A percentile compares a stretch with the other conserved stretches of the same genome.
Evolutionary conservation across 495 filamentous ascomycete species (phyloP).

Genomic region (Ramalina peruviana): DNA sequence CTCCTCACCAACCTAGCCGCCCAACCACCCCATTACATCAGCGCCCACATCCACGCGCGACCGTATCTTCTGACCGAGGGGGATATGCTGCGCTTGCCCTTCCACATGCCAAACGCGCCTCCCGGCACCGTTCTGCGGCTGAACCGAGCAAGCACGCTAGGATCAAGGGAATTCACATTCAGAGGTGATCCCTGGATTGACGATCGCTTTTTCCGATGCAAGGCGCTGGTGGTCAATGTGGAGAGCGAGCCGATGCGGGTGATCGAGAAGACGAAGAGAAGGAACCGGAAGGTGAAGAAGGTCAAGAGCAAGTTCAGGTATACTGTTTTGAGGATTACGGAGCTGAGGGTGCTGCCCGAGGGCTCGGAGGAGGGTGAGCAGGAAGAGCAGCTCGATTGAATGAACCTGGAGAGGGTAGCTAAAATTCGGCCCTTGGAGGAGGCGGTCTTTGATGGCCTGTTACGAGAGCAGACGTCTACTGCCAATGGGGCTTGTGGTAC

Average conservation of each 20-base stretch:
- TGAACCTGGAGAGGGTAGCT: too few relatives aligned
- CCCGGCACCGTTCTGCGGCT: conserved; percentile 77
- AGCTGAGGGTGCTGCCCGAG: conserved; percentile 65
- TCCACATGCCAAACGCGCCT: conserved; percentile 70
- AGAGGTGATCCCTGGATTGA: conserved; percentile 67
- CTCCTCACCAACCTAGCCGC: conserved; percentile 59
- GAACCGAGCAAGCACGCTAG: conserved; percentile 64
- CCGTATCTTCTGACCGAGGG: conserved; percentile 86
- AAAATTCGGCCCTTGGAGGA: too few relatives aligned
- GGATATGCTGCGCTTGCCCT: conserved; percentile 84
- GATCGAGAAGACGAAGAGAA: conserved; percentile 87
- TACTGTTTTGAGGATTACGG: conserved; percentile 73
- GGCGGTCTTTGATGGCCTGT: too few relatives aligned
- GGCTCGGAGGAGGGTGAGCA: conserved; percentile 42
- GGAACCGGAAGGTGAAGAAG: conserved; percentile 57
- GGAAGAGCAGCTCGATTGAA: too few relatives aligned
- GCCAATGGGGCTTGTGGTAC: too few relatives aligned
- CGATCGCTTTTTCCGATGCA: conserved; percentile 67
- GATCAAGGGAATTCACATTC: conserved; percentile 81
- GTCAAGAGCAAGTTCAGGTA: conserved; percentile 76
- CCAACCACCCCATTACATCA: conserved; percentile 76
- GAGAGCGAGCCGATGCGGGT: conserved; percentile 78
- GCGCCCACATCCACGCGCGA: conserved; percentile 68
- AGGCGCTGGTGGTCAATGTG: conserved; percentile 70
- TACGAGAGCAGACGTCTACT: too few relatives aligned